Evolutionary conservation across 2,329 filamentous ascomycete genomes (phyloP), one percentile per base, ranked within the genome.

Genomic region (Fusarium fujikuroi): DNA sequence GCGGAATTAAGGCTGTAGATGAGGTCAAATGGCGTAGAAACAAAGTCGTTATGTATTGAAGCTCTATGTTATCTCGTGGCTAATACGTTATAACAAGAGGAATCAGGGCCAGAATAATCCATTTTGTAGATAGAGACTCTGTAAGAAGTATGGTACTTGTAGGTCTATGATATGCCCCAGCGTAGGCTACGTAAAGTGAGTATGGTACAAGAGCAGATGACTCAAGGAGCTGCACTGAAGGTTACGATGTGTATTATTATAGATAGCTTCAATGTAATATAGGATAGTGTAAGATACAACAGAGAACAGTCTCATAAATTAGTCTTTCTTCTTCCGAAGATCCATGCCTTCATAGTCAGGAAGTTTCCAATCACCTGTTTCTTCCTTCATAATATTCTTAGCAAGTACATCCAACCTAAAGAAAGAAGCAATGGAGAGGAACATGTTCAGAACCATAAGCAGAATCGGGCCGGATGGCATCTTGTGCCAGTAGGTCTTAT

Each of bases 351-450:
- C 14, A 28, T 59, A 47, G 1, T 59, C 7, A 6, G 56, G 56
- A 9, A 59, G 42, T 11, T 23, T 59, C 56, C 56, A 59, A 47
- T 9, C 37, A 47, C 56, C 56, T 19, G 23, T 47, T n/a, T 59
- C 56, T 14, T 59, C 56, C 23, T 8, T 47, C 42, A 59, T 30
- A 10, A 59, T 11, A 32, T 59, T 23, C 12, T 23, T 47, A 4
- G 56, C 56, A 32, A 59, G 56, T 3, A 59, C 42, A 30, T 59
- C 56, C 23, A 59, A 10, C 23, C 15, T 47, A 15, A 59, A 59
- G 14, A 59, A 59, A 39, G 42, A 23, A 7, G 25, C 42, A 47
- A 47, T 21, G 10, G 23, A 7, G 5, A 59, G 18, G 34, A 39
- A 59, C 23, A 59, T 9, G 19, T 59, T 47, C 5, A 59, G 14